Conservation (phyloP, 1,139 yeast species). For the Lodderomyces elongisporus region DNA sequence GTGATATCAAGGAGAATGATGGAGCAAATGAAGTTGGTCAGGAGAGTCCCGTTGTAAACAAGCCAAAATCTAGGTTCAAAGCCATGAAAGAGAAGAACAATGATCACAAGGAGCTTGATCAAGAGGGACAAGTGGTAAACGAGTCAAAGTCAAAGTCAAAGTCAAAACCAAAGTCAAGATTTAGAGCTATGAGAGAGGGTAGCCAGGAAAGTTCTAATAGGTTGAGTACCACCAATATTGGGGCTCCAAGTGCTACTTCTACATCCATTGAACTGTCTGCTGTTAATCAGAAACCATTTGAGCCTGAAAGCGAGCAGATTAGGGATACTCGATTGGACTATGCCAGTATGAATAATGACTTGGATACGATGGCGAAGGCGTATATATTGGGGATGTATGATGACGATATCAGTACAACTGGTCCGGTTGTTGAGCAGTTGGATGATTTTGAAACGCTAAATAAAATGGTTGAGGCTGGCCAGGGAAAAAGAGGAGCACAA, state of each 20-base stretch:
- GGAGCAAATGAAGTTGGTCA: constrained; percentile 1
- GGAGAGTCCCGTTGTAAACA: not conserved
- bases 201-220: not conserved
- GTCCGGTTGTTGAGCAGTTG: constrained; percentile 51
- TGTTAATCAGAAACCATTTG: too few relatives aligned
- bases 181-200: not conserved
- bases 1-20: constrained; percentile 4
- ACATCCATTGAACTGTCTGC: too few relatives aligned
- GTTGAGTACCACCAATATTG: too few relatives aligned
- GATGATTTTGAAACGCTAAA: constrained; percentile 55
- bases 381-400: constrained; percentile 57
- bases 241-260: too few relatives aligned
- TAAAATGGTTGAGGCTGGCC: constrained; percentile 42
- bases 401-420: constrained; percentile 49
- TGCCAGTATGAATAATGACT: constrained; percentile 28
- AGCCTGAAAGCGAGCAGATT: not conserved
- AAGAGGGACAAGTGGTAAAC: not conserved
- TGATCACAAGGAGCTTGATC: constrained; percentile 3
- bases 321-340: constrained; percentile 32
- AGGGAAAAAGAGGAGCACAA: too few relatives aligned
- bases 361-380: constrained; percentile 56
- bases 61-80: constrained; percentile 22
- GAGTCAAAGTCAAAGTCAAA: not conserved
- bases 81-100: constrained; percentile 9
- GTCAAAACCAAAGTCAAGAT: not conserved